Evolutionary conservation across 176 grass and related monocot genomes (phyloP).

Genomic region (Dactylis glomerata): DNA sequence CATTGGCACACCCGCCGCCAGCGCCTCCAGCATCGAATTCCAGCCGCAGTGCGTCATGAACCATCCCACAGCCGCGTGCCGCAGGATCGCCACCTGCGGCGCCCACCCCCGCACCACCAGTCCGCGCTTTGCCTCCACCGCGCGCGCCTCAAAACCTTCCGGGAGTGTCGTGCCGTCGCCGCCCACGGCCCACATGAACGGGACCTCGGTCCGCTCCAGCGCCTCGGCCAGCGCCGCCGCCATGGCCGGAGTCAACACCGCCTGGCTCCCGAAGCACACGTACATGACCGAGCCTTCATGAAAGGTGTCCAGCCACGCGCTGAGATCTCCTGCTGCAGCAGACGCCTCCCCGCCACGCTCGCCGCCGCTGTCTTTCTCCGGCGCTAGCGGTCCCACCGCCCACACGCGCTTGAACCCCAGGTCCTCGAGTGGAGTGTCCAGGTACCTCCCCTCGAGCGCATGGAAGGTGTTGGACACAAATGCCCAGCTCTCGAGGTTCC

Average conservation of each 20-base stretch:
- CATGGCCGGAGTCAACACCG: constrained; percentile 24
- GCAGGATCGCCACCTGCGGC: constrained; percentile 59
- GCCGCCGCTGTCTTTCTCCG: background rate
- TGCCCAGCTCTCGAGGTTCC: constrained; percentile 42
- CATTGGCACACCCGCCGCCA: constrained; percentile 60
- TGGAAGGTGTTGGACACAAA: constrained; percentile 50
- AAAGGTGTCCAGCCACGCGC: constrained; percentile 52
- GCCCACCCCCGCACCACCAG: constrained; percentile 61
- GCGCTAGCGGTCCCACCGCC: constrained; percentile 57
- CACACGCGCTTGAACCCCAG: constrained; percentile 38
- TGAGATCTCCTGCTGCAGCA: background rate
- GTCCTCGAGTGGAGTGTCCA: constrained; percentile 41
- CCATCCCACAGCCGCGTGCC: constrained; percentile 56
- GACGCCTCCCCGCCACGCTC: constrained; percentile 21
- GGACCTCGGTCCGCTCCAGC: constrained; percentile 51
- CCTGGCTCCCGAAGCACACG: constrained; percentile 58
- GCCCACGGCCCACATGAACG: constrained; percentile 60
- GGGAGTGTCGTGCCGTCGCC: constrained; percentile 29
- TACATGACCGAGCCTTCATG: constrained; percentile 49
- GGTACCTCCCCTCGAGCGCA: constrained; percentile 46
- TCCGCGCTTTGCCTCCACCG: constrained; percentile 18
- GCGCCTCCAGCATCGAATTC: constrained; percentile 48
- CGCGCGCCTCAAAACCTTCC: constrained; percentile 48
- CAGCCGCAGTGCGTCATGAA: constrained; percentile 57
- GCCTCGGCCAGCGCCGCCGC: constrained; percentile 42